These are phyloP conservation scores for Plasmodium ovale DNA, from an alignment of 169 alveolate species.

Conservation along the genomic window DNA sequence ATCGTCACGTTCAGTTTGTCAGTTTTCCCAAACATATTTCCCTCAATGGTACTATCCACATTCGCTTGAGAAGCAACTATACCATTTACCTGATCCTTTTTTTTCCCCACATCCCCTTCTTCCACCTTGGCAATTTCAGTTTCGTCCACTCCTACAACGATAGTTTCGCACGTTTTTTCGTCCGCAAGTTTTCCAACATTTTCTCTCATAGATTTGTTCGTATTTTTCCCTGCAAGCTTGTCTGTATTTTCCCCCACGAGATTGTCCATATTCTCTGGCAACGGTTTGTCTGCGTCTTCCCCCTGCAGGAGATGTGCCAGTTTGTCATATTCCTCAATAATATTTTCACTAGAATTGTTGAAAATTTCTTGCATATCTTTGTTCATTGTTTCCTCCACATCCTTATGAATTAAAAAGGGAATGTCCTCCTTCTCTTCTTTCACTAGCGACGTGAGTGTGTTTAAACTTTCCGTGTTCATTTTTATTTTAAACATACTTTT, in stretches of 20 bases:
- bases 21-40: conserved; percentile 36
- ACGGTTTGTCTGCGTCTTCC: neutral
- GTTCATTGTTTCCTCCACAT: neutral
- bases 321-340: conserved; percentile 35
- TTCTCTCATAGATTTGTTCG: neutral
- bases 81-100: too few relatives aligned
- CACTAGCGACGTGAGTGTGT: conserved; percentile 22
- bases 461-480: conserved; percentile 39
- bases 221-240: neutral
- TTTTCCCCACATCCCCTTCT: too few relatives aligned
- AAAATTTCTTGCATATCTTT: conserved; percentile 24
- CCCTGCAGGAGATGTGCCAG: neutral
- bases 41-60: neutral
- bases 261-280: neutral
- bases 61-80: too few relatives aligned
- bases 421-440: conserved; percentile 10
- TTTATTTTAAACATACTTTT: conserved; percentile 55
- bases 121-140: too few relatives aligned
- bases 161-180: too few relatives aligned
- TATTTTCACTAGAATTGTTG: conserved; percentile 2
- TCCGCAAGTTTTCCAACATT: neutral
- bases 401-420: conserved; percentile 25
- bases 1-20: conserved; percentile 22
- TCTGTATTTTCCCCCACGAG: neutral
- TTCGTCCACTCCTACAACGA: too few relatives aligned